These are phyloP conservation scores for Hemileia vastatrix DNA, from an alignment of 1,284 basidiomycete species.

Conservation along the genomic window DNA sequence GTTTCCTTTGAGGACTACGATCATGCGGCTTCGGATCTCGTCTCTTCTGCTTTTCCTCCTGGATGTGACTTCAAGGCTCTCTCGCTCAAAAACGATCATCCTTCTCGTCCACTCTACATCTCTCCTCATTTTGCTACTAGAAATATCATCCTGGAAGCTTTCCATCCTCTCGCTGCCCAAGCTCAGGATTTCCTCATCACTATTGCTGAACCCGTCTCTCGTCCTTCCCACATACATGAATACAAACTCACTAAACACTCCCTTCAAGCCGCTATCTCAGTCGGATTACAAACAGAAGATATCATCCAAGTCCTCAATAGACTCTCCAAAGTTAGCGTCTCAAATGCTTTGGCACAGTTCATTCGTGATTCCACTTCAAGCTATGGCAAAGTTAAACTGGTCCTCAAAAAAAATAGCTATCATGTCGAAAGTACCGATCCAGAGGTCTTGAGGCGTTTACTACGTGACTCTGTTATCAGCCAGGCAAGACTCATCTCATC, in stretches of 20 bases:
- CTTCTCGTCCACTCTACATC: conserved; percentile 84
- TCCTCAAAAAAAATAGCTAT: conserved; percentile 92
- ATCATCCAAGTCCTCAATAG: conserved; percentile 75
- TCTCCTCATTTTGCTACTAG: conserved; percentile 67
- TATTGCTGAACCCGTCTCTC: conserved; percentile 96
- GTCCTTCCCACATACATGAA: conserved; percentile 96
- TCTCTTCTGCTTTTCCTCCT: conserved; percentile 16
- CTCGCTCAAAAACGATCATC: conserved; percentile 77
- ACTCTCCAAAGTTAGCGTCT: conserved; percentile 58
- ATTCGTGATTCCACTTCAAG: conserved; percentile 84
- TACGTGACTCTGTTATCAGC: conserved; percentile 74
- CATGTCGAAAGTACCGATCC: conserved; percentile 88
- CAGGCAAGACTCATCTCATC: conserved; percentile 56
- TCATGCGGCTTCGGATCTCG: conserved; percentile 1
- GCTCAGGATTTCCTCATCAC: conserved; percentile 98
- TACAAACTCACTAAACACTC: conserved; percentile 98
- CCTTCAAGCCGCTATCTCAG: conserved; percentile 94
- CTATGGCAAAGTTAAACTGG: conserved; percentile 93
- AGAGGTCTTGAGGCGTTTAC: conserved; percentile 71
- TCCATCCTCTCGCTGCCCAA: conserved; percentile 91
- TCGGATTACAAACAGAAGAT: conserved; percentile 93
- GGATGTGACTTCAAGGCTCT: conserved; percentile 65
- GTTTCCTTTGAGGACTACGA: neutral
- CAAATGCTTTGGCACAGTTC: conserved; percentile 66
- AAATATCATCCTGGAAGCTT: conserved; percentile 89